Base-by-base conservation (phyloP, 768 basidiomycete genomes). In the Boletus insuetus region DNA sequence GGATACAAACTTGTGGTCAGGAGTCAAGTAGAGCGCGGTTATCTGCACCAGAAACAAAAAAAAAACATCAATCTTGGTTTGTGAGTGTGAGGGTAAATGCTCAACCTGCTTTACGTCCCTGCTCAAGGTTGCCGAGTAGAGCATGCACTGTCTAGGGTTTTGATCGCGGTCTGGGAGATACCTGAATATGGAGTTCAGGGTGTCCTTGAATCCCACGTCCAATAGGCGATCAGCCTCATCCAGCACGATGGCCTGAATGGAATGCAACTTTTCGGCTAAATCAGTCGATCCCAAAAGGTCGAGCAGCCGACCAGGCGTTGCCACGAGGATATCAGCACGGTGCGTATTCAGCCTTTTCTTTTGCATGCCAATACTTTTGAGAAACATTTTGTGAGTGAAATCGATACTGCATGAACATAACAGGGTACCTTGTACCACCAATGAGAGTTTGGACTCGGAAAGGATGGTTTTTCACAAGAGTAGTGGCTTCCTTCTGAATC, bases 201-300 rank as follows among this genome's bases (percentile, higher is more conserved):
- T 83, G 10, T 77, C 78, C 43, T 79, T 82, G 66, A 91, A 91
- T 46, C 89, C 88, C 64, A 86, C 79, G 63, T 90, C 89, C 19
- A 90, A 75, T 16, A 91, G 68, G 34, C 88, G 75, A 67, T 91
- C 89, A 12, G 87, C 88, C 70, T 90, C 88, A 64, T 90, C 88
- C 58, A 87, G 73, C 3, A 89, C 79, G 60, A 87, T 58, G 8
- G 75, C 74, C 38, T 75, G 68, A 8, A 84, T 68, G 29, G 67
- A 58, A 6, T 58, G 37, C 44, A 86, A 65, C 37, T 74, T 70
- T 35, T 69, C 53, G 11, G 57, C 58, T 48, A 83, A 66, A 42
- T 63, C 48, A 24, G 72, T 68, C 38, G 77, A 82, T 62, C 81
- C 77, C 40, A 90, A 69, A 64, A 87, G 84, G 68, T 90, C 89